These are phyloP conservation scores for Aspergillus pseudoglaucus DNA, from an alignment of 2,329 filamentous ascomycete species.

Conservation along the genomic window DNA sequence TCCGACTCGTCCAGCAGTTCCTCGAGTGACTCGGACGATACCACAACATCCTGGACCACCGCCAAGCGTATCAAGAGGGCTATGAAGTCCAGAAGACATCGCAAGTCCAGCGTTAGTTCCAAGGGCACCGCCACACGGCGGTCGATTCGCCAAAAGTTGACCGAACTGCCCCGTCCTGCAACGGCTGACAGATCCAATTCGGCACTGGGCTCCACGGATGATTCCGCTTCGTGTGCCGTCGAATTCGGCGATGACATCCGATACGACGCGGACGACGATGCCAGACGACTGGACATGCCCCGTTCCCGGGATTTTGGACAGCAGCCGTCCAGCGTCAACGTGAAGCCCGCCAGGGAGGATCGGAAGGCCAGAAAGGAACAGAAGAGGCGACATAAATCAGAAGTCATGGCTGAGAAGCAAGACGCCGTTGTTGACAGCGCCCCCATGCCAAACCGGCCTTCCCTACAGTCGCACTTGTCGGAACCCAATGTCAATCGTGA, in stretches of 20 bases:
- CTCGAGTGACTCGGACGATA: conserved; percentile 61
- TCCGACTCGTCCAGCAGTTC: conserved; percentile 45
- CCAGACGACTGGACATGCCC: conserved; percentile 12
- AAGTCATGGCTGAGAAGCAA: conserved; percentile 8
- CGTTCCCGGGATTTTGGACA: conserved; percentile 26
- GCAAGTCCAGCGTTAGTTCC: conserved; percentile 71
- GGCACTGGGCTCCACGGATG: conserved; percentile 17
- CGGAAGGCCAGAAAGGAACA: conserved; percentile 15
- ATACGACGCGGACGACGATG: conserved; percentile 23
- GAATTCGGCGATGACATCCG: conserved; percentile 22
- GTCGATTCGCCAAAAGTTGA: conserved; percentile 17
- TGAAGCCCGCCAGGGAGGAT: conserved; percentile 9
- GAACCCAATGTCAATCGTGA: conserved; percentile 2
- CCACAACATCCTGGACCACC: conserved; percentile 63
- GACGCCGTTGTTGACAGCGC: neutral
- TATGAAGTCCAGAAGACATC: conserved; percentile 62
- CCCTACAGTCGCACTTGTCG: conserved; percentile 11
- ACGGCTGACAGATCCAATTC: conserved; percentile 15
- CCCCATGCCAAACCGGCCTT: conserved; percentile 2
- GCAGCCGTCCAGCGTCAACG: conserved; percentile 5
- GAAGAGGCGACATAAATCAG: conserved; percentile 16
- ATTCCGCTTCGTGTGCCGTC: conserved; percentile 16
- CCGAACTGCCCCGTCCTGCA: conserved; percentile 7
- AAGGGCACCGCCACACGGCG: conserved; percentile 37
- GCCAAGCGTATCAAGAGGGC: conserved; percentile 69